A percentile compares a stretch with the other conserved stretches of the same genome.
Evolutionary conservation across 768 basidiomycete genomes (phyloP).

Genomic region (Hortiboletus campestris): DNA sequence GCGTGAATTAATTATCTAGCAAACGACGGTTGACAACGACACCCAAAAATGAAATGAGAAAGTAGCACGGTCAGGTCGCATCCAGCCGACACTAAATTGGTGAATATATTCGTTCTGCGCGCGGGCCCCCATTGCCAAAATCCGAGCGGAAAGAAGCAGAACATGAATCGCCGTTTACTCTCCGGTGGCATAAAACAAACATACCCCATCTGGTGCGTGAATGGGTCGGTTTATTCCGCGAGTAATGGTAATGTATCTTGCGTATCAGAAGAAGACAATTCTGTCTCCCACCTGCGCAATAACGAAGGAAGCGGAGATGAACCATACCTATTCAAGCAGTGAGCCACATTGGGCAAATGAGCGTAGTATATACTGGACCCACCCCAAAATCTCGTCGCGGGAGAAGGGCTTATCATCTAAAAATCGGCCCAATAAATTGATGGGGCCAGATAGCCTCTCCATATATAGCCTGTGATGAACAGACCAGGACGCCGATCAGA

Average conservation of each 20-base stretch:
- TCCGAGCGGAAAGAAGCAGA: background rate
- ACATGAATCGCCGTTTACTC: constrained; percentile 18
- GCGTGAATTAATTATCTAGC: background rate
- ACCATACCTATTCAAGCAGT: constrained; percentile 54
- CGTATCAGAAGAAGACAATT: background rate
- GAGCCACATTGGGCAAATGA: constrained; percentile 8
- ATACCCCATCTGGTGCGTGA: constrained; percentile 26
- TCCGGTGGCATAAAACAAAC: constrained; percentile 4
- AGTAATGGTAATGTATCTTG: constrained; percentile 9
- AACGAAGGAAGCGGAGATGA: constrained; percentile 77
- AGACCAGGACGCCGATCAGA: constrained; percentile 80
- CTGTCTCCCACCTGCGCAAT: constrained; percentile 57
- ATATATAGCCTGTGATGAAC: constrained; percentile 72
- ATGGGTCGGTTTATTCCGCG: background rate
- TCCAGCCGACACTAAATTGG: constrained; percentile 80
- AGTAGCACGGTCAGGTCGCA: constrained; percentile 78
- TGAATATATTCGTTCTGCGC: constrained; percentile 71
- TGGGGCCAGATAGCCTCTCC: constrained; percentile 79
- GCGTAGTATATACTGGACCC: constrained; percentile 8
- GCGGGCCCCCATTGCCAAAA: constrained; percentile 9
- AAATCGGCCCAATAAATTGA: constrained; percentile 68
- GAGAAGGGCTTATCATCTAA: constrained; percentile 58
- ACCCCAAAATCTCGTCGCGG: constrained; percentile 67
- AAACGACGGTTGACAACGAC: background rate
- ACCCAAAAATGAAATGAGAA: constrained; percentile 70